Conservation (phyloP, 192 early-diverging fungal species). For the Coemansia sp. region DNA sequence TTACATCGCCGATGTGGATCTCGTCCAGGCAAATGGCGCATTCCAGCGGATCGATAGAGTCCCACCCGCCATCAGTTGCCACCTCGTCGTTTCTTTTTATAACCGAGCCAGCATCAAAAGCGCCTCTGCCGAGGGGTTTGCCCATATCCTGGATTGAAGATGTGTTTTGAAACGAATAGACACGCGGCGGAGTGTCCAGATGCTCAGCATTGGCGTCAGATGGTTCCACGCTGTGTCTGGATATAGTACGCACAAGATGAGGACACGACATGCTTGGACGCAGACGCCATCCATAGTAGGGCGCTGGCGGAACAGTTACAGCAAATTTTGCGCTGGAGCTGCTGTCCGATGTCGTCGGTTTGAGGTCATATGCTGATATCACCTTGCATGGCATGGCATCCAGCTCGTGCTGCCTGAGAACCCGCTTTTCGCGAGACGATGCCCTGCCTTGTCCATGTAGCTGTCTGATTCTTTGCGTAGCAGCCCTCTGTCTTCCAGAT, state of each 20-base stretch:
- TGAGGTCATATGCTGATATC: conserved; percentile 13
- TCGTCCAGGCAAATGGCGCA: conserved; percentile 55
- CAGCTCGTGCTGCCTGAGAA: conserved; percentile 36
- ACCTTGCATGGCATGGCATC: conserved; percentile 41
- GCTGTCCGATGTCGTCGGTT: not conserved
- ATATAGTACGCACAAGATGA: not conserved
- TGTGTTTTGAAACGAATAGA: conserved; percentile 12
- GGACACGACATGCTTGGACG: conserved; percentile 10
- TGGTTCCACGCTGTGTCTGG: not conserved
- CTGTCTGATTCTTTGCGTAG: not conserved
- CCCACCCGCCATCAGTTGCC: conserved; percentile 3
- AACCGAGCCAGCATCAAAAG: not conserved
- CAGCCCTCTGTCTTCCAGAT: not conserved
- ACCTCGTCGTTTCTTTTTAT: not conserved
- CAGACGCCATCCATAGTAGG: not conserved
- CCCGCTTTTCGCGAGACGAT: conserved; percentile 16
- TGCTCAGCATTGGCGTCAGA: not conserved
- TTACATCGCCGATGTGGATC: conserved; percentile 30
- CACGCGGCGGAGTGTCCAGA: not conserved
- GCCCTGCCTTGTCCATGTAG: not conserved
- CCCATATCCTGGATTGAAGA: not conserved
- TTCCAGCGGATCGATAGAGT: conserved; percentile 8
- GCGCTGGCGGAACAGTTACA: not conserved
- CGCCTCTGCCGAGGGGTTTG: not conserved
- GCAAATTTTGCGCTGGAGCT: not conserved